Evolutionary conservation across 345 rosid species (phyloP), one percentile per base, ranked within the genome.

Genomic region (Gossypium anomalum): DNA sequence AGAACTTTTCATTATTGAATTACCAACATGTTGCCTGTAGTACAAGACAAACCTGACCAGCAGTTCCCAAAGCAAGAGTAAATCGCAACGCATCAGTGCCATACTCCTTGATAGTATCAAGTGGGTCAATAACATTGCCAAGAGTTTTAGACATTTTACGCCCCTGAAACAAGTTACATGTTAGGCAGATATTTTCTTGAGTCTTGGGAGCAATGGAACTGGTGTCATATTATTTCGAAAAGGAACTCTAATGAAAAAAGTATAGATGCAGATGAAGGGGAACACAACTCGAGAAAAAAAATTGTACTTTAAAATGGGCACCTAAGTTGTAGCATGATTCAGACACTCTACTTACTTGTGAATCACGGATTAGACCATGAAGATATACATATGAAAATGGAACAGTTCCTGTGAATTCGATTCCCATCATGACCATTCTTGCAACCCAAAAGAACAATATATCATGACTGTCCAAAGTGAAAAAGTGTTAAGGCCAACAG

Each of bases 401-500:
- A 80, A 89, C 95, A 19, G 83, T 91, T 77, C 98, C 97, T 43
- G 98, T 94, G 80, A 94, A 89, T 83, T 94, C 97, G 75, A 94
- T 85, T 80, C 98, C 98, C 98, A 94, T 94, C 97, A 94, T 94
- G 70, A 92, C 86, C 98, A 94, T 94, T 84, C 98, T 92, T 80
- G 98, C 98, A 57, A 94, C 98, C 98, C 98, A 94, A 77, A 94
- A 94, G 91, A 94, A 94, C 79, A 94, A 81, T 77, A 94, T 94
- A 81, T 94, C 98, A 87, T 94, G 98, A 88, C 98, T 94, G 97
- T 73, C 79, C 82, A 84, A 84, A 85, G 60, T 84, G 44, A 78
- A 55, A 58, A 78, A 63, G 61, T 49, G 45, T 63, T 51, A 58
- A 25, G 55, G 71, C 63, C 41, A 62, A 20, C 23, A 65, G 77